These are phyloP conservation scores for Trichoderma endophyticum DNA, from an alignment of 2,329 filamentous ascomycete species.

Conservation along the genomic window DNA sequence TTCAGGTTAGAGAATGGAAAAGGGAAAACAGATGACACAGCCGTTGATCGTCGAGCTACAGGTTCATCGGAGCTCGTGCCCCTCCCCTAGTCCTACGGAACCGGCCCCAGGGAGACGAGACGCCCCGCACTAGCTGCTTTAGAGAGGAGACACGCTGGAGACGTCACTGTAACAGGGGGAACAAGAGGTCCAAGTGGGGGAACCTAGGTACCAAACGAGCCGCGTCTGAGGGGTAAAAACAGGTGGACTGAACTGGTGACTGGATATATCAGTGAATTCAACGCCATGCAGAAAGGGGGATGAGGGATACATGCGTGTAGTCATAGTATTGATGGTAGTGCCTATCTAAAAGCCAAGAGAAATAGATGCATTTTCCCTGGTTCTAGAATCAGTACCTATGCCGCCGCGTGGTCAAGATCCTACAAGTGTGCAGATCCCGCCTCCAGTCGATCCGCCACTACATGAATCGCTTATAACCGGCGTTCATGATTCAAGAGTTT, in stretches of 20 bases:
- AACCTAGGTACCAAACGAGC: not conserved
- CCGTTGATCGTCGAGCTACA: not conserved
- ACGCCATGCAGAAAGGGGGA: not conserved
- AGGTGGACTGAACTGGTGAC: not conserved
- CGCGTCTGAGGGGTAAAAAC: not conserved
- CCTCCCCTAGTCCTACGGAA: not conserved
- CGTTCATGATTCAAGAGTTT: not conserved
- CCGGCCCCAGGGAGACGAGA: not conserved
- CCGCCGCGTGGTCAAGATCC: not conserved
- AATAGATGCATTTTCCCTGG: not conserved
- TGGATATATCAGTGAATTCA: not conserved
- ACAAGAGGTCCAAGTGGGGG: not conserved
- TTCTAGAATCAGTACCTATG: not conserved
- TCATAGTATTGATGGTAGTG: not conserved
- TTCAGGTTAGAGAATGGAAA: not conserved
- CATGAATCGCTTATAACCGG: not conserved
- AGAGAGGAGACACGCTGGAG: constrained; percentile 1
- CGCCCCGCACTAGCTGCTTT: constrained; percentile 13
- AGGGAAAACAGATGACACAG: not conserved
- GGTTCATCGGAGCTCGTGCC: constrained; percentile 4
- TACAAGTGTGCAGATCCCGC: not conserved
- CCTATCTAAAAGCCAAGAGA: not conserved
- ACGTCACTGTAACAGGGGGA: constrained; percentile 15
- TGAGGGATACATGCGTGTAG: not conserved
- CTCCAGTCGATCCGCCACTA: not conserved